Conservation (phyloP, 1,284 basidiomycete genomes). For the Cutaneotrichosporon sp. region DNA sequence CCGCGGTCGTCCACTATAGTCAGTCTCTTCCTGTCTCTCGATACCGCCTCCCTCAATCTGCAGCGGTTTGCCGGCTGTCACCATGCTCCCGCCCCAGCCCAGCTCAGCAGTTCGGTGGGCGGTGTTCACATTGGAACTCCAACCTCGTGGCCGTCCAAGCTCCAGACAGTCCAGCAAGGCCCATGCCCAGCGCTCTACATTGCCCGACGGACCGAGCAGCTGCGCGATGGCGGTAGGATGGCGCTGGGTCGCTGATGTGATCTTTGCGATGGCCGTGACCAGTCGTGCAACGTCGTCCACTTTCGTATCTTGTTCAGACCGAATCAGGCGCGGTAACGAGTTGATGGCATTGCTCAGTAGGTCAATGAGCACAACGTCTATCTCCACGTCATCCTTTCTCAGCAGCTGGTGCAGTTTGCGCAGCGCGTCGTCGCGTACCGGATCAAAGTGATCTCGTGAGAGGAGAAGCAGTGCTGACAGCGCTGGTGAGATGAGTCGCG, state of each 20-base stretch:
- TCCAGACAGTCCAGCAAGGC: conserved; percentile 69
- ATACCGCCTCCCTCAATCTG: conserved; percentile 28
- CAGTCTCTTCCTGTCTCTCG: conserved; percentile 36
- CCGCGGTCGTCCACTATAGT: too few relatives aligned
- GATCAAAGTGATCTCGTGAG: conserved; percentile 56
- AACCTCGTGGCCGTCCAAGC: conserved; percentile 57
- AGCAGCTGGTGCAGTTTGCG: conserved; percentile 55
- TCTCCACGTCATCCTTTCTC: conserved; percentile 47
- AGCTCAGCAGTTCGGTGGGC: conserved; percentile 39
- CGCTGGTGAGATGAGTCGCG: conserved; percentile 62
- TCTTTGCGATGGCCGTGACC: conserved; percentile 64
- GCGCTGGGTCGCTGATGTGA: conserved; percentile 44
- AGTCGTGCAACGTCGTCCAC: conserved; percentile 63
- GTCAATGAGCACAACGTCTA: conserved; percentile 51
- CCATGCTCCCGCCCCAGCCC: conserved; percentile 41
- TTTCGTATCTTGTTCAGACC: conserved; percentile 63
- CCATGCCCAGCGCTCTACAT: conserved; percentile 86
- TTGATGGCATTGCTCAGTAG: conserved; percentile 58
- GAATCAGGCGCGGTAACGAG: conserved; percentile 68
- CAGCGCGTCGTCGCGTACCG: conserved; percentile 57
- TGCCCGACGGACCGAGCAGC: conserved; percentile 72
- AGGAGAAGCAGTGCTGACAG: conserved; percentile 52
- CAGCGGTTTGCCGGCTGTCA: conserved; percentile 11
- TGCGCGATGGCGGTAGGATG: conserved; percentile 53
- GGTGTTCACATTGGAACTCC: conserved; percentile 43